These are phyloP conservation scores for Exophiala bonariae DNA, from an alignment of 2,329 filamentous ascomycete genomes.

Conservation along the genomic window DNA sequence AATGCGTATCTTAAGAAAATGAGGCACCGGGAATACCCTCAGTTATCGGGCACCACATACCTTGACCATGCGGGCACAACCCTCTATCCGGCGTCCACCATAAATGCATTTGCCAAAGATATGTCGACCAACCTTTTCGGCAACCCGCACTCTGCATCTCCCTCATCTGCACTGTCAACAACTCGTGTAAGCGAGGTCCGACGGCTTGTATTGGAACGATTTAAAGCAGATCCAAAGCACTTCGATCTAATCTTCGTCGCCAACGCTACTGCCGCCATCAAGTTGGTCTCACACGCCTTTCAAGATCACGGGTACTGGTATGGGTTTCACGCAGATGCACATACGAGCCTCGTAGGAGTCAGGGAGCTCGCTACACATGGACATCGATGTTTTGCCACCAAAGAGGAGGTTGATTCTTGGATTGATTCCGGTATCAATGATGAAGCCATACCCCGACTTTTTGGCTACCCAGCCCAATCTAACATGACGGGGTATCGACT, in stretches of 20 bases:
- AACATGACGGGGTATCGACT: conserved; percentile 68
- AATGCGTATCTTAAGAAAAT: too few relatives aligned
- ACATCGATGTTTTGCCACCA: conserved; percentile 61
- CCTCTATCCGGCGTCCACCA: conserved; percentile 72
- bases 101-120: conserved; percentile 74
- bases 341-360: conserved; percentile 83
- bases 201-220: conserved; percentile 68
- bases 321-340: conserved; percentile 77
- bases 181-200: conserved; percentile 73
- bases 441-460: conserved; percentile 39
- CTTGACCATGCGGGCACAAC: conserved; percentile 92
- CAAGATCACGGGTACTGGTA: conserved; percentile 75
- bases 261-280: conserved; percentile 90
- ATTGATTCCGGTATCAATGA: too few relatives aligned
- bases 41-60: conserved; percentile 58
- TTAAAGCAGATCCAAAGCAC: conserved; percentile 74
- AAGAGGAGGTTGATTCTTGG: conserved; percentile 66
- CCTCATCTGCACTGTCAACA: conserved; percentile 74
- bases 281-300: conserved; percentile 77
- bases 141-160: conserved; percentile 85
- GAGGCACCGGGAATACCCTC: not conserved
- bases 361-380: conserved; percentile 68
- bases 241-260: conserved; percentile 89
- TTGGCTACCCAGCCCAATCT: conserved; percentile 69
- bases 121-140: conserved; percentile 79